These are phyloP conservation scores for Pseudocercospora cruenta DNA, from an alignment of 2,329 filamentous ascomycete species.

Conservation along the genomic window DNA sequence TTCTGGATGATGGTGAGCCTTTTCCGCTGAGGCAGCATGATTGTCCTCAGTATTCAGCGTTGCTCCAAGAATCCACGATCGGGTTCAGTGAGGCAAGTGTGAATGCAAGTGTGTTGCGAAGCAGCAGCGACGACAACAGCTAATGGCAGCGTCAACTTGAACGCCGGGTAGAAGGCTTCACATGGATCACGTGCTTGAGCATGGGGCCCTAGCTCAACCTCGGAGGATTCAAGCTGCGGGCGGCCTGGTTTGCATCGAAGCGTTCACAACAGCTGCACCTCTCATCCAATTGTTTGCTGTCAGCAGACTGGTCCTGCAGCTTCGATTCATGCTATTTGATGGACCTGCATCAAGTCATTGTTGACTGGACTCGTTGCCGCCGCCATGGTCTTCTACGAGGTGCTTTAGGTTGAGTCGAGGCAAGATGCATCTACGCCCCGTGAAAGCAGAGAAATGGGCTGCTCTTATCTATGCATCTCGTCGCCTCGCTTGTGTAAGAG, in stretches of 20 bases:
- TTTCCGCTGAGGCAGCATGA: too few species aligned
- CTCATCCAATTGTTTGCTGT: constrained; percentile 20
- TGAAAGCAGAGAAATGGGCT: constrained; percentile 6
- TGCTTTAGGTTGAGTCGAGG: constrained; percentile 10
- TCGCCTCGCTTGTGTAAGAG: constrained; percentile 18
- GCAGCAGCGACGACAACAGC: too few species aligned
- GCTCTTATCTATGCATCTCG: constrained; percentile 13
- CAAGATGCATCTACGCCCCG: constrained; percentile 12
- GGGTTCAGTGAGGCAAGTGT: too few species aligned
- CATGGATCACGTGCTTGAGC: background rate
- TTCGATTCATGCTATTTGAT: constrained; percentile 16
- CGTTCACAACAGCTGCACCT: constrained; percentile 23
- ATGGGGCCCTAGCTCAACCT: background rate
- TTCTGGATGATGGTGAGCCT: background rate
- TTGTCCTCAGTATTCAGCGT: too few species aligned
- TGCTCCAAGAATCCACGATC: too few species aligned
- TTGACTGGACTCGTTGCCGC: constrained; percentile 18
- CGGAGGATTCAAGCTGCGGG: background rate
- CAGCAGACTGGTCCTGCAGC: constrained; percentile 18
- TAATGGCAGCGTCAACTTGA: too few species aligned
- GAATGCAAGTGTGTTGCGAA: too few species aligned
- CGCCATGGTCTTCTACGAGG: background rate
- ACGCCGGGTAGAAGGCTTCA: background rate
- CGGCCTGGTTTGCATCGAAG: constrained; percentile 3
- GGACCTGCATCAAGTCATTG: constrained; percentile 20